Evolutionary conservation across 202 grass and related monocot species (phyloP).

Genomic region (Bolboschoenoplectus hybrid): DNA sequence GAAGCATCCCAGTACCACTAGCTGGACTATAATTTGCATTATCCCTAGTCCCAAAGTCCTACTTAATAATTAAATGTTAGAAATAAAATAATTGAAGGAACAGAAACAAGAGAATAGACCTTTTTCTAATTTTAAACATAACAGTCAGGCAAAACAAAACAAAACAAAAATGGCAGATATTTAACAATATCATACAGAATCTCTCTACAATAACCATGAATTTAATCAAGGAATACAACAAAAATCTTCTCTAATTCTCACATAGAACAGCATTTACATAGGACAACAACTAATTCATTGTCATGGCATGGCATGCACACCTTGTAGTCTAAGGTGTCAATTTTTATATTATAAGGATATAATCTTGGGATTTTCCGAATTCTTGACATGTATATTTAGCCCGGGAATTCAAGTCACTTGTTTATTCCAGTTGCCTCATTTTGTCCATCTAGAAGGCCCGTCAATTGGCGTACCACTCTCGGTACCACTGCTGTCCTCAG

Average conservation of each 20-base stretch:
- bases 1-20: neutral
- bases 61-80: slow-evolving; percentile 1
- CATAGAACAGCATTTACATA: slow-evolving; percentile 45
- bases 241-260: slow-evolving; percentile 32
- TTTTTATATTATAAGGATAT: slow-evolving; percentile 10
- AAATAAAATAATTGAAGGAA: neutral
- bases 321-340: slow-evolving; percentile 18
- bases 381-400: slow-evolving; percentile 12
- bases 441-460: slow-evolving; percentile 57
- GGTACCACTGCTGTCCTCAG: slow-evolving; percentile 59
- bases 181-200: slow-evolving; percentile 29
- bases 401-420: neutral
- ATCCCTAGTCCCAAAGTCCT: slow-evolving; percentile 17
- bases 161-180: neutral
- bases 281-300: slow-evolving; percentile 2
- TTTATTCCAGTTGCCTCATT: slow-evolving; percentile 40
- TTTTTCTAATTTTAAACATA: slow-evolving; percentile 31
- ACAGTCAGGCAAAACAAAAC: neutral
- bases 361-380: neutral
- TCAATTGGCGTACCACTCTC: slow-evolving; percentile 51
- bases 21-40: neutral
- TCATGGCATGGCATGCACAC: slow-evolving; percentile 19
- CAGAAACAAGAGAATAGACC: slow-evolving; percentile 10
- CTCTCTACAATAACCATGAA: slow-evolving; percentile 34
- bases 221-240: slow-evolving; percentile 43